Conservation (phyloP, 1,284 basidiomycete species). For the Xanthoconium separans region DNA sequence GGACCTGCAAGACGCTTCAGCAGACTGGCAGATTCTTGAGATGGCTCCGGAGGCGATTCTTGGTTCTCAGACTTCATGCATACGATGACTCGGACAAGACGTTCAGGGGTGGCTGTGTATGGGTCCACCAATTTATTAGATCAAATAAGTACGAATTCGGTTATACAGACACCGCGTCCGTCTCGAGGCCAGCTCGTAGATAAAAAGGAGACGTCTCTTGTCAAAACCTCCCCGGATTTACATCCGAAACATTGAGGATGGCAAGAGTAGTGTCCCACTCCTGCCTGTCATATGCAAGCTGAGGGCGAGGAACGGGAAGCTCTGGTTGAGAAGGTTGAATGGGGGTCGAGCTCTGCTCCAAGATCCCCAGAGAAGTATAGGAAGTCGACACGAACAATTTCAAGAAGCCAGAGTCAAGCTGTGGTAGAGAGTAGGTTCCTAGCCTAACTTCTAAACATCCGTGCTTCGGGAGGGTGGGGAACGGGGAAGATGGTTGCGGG, state of each 20-base stretch:
- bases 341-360: slow-evolving; percentile 39
- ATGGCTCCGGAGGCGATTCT: slow-evolving; percentile 31
- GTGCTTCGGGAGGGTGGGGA: slow-evolving; percentile 37
- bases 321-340: slow-evolving; percentile 17
- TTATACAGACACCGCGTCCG: background rate
- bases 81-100: no score
- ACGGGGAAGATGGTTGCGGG: slow-evolving; percentile 29
- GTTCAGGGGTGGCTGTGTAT: slow-evolving; percentile 13
- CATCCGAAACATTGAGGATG: slow-evolving; percentile 22
- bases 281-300: slow-evolving; percentile 18
- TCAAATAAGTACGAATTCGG: no score
- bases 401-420: slow-evolving; percentile 41
- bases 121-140: no score
- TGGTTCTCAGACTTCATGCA: slow-evolving; percentile 22
- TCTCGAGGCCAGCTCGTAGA: slow-evolving; percentile 12
- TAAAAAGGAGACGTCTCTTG: background rate
- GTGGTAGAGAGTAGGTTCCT: slow-evolving; percentile 35
- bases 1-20: slow-evolving; percentile 74
- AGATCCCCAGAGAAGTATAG: slow-evolving; percentile 41
- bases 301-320: slow-evolving; percentile 4
- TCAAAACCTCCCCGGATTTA: background rate
- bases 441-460: slow-evolving; percentile 38
- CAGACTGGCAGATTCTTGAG: slow-evolving; percentile 66
- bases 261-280: slow-evolving; percentile 35
- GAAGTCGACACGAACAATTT: slow-evolving; percentile 47